Conservation (phyloP, 495 filamentous ascomycete species). For the Aspergillus conjunctus region DNA sequence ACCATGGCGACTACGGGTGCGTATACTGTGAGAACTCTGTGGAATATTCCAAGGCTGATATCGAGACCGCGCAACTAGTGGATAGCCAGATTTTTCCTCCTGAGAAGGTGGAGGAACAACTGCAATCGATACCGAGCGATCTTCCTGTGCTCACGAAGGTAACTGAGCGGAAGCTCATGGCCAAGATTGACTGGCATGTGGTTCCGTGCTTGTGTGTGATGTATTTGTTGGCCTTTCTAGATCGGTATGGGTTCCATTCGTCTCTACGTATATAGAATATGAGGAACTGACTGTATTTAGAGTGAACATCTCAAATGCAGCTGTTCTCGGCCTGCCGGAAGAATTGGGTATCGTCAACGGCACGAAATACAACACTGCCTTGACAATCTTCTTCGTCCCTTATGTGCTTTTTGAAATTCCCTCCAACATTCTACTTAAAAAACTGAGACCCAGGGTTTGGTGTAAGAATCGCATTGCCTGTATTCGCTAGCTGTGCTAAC, state of each 20-base stretch:
- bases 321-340: conserved; percentile 59
- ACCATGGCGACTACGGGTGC: conserved; percentile 13
- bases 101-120: conserved; percentile 34
- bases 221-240: conserved; percentile 86
- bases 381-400: conserved; percentile 91
- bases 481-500: neutral
- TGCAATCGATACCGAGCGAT: conserved; percentile 25
- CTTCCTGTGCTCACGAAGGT: conserved; percentile 49
- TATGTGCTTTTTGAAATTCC: conserved; percentile 88
- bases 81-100: conserved; percentile 1
- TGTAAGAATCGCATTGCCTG: conserved; percentile 36
- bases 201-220: conserved; percentile 80
- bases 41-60: conserved; percentile 4
- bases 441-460: conserved; percentile 80
- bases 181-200: conserved; percentile 77
- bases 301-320: conserved; percentile 70
- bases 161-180: conserved; percentile 70
- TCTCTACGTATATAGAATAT: neutral
- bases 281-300: conserved; percentile 30
- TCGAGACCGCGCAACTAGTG: conserved; percentile 2
- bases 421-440: conserved; percentile 84
- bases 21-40: neutral
- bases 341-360: conserved; percentile 60
- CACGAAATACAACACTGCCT: conserved; percentile 73
- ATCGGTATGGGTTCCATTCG: conserved; percentile 55